Base-by-base conservation (phyloP, 2,329 filamentous ascomycete species). In the Sporothrix phasma region DNA sequence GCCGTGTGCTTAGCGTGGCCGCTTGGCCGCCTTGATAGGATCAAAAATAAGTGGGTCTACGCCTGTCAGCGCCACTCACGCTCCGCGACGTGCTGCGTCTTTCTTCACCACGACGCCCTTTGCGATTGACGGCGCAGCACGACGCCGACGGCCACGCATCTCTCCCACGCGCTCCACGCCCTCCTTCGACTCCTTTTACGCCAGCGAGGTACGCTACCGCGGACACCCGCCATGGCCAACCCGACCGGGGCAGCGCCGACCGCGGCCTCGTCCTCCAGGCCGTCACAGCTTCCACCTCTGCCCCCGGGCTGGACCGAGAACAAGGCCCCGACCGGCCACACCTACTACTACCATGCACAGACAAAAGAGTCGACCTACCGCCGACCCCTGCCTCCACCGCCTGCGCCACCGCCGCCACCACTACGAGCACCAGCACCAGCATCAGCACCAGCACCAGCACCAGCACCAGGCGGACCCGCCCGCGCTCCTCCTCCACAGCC, bases 261-360 rank as follows among this genome's bases (percentile, higher is more conserved):
- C 37, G 31, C 31, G 7, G 26, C 43, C 41, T 37, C 58, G 17
- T 61, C 58, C 3, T 13, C 34, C 8, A 11, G 3, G 13, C 26
- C 53, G 15, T 29, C 54, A 3, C 17, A 29, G 29, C 59, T 90
- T 88, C 22, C 84, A 53, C 84, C 89, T 41, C 79, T 97, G 0
- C 88, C 87, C 31, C 80, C 87, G 49, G 92, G 90, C 67, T 97
- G 92, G 92, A 90, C 89, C n/a, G 90, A 96, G 75, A 92, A 97
- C 77, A 92, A 87, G 76, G 91, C 92, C 61, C 92, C 92, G 5
- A 88, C 88, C 60, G 91, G 91, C 4, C 92, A 96, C 74, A 81
- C 82, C 31, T 97, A 96, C 77, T 97, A 92, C 76, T 94, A 95
- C 78, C 88, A 96, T 76, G 80, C 86, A 53, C 79, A 83, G 63